Base-by-base conservation (phyloP, 495 filamentous ascomycete species). In the Aspergillus funiculosus region DNA sequence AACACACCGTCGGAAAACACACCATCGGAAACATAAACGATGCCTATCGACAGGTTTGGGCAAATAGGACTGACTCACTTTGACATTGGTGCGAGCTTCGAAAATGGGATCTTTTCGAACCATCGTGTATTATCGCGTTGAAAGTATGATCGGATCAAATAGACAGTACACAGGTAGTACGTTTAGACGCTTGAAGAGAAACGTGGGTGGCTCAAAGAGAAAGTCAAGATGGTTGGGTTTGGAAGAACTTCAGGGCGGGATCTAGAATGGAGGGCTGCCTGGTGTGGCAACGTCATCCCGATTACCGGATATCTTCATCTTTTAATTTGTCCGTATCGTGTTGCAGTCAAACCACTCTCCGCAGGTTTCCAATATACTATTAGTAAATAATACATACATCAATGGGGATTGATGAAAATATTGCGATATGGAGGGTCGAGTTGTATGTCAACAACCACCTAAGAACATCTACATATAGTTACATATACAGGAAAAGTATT, bases 1-100 rank as follows among this genome's bases (percentile, higher is more conserved):
- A 21, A 2, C 21, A 36, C 7, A 27, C 24, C 19, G 26, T 28
- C 18, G 29, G n/a, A 9, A 27, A 21, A 2, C 21, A n/a, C n/a
- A n/a, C n/a, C n/a, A n/a, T n/a, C n/a, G n/a, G n/a, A n/a, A n/a
- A n/a, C n/a, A n/a, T n/a, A n/a, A n/a, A n/a, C n/a, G n/a, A n/a
- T n/a, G n/a, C n/a, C n/a, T n/a, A n/a, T n/a, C 3, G n/a, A 39
- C 13, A 30, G 21, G 22, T 18, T 20, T 30, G 11, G 26, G 22
- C 14, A 17, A 21, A 32, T 11, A 20, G 8, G 2, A 36, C 37
- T 10, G 27, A 45, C 50, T 51, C 39, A 73, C 70, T 48, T 73
- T 72, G 25, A 73, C 70, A 71, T 73, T 73, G 24, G 70, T 73
- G 46, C 70, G 70, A 24, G 70, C 70, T 56, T 73, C 70, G 50